These are phyloP conservation scores for Saussurea involucrata DNA, from an alignment of 129 eudicot species.

Conservation along the genomic window DNA sequence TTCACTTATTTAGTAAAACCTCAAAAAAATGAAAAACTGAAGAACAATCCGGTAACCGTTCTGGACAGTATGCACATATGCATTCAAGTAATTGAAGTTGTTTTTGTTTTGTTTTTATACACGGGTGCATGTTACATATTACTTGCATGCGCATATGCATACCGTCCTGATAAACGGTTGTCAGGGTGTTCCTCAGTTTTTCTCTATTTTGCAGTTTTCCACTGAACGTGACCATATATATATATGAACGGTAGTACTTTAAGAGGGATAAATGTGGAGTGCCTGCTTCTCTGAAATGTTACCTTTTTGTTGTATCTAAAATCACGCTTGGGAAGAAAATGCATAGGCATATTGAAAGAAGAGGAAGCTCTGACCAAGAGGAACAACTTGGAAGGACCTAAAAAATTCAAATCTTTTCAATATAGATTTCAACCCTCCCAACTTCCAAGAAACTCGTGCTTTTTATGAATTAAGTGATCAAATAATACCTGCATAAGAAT, in stretches of 20 bases:
- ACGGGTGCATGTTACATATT: too few relatives aligned
- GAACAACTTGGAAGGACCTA: slow-evolving; percentile 85
- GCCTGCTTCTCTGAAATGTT: slow-evolving; percentile 6
- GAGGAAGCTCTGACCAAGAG: slow-evolving; percentile 78
- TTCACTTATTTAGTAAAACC: too few relatives aligned
- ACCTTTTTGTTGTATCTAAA: slow-evolving; percentile 66
- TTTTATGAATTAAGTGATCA: slow-evolving; percentile 14
- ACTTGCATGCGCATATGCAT: too few relatives aligned
- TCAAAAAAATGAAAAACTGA: too few relatives aligned
- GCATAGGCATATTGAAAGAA: slow-evolving; percentile 69
- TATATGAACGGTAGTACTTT: background rate
- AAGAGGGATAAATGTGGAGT: background rate
- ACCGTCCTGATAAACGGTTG: too few relatives aligned
- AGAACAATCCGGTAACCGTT: too few relatives aligned
- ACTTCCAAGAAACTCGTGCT: background rate
- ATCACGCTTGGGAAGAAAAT: slow-evolving; percentile 94
- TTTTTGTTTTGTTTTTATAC: too few relatives aligned
- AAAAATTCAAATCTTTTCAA: slow-evolving; percentile 13
- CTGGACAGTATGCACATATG: too few relatives aligned
- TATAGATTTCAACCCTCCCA: background rate
- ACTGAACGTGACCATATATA: too few relatives aligned
- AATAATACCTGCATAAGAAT: slow-evolving; percentile 66
- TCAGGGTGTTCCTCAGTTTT: too few relatives aligned
- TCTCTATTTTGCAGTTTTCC: too few relatives aligned
- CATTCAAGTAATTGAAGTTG: too few relatives aligned